Conservation (phyloP, 306 rosid genomes). For the Cucumis cinereus region DNA sequence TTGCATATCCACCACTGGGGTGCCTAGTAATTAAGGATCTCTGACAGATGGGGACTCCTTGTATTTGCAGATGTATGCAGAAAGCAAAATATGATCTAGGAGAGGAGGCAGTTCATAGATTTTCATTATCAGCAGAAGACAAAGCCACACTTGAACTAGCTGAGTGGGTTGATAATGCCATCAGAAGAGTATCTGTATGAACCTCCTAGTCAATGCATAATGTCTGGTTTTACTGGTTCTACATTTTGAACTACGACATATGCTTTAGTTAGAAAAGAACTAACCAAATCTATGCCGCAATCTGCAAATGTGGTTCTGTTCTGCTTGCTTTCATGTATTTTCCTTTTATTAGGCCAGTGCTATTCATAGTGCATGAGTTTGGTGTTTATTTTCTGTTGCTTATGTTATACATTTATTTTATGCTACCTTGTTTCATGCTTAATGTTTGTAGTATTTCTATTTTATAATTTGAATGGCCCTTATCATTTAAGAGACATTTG, state of each 20-base stretch:
- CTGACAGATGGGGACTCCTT: conserved; percentile 1
- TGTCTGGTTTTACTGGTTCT: conserved; percentile 15
- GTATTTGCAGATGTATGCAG: conserved; percentile 82
- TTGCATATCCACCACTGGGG: not conserved
- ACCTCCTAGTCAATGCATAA: conserved; percentile 17
- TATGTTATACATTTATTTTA: not conserved
- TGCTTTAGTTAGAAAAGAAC: not conserved
- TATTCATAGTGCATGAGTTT: not conserved
- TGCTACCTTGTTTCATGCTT: not conserved
- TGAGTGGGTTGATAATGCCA: conserved; percentile 95
- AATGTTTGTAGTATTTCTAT: not conserved
- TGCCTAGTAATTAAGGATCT: not conserved
- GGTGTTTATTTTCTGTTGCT: not conserved
- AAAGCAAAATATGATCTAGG: conserved; percentile 94
- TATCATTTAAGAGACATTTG: not conserved
- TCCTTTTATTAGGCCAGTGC: not conserved
- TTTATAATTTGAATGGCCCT: not conserved
- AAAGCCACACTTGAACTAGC: conserved; percentile 96
- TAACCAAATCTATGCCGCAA: conserved; percentile 1
- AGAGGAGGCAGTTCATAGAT: conserved; percentile 90
- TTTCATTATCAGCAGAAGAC: conserved; percentile 94
- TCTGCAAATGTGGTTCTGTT: not conserved
- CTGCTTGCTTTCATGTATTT: not conserved
- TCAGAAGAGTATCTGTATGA: conserved; percentile 66
- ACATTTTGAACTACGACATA: not conserved